A percentile compares a stretch with the other conserved stretches of the same genome.
These are phyloP conservation scores for Fonsecaea multimorphosa DNA, from an alignment of 2,329 filamentous ascomycete genomes.

Conservation along the genomic window DNA sequence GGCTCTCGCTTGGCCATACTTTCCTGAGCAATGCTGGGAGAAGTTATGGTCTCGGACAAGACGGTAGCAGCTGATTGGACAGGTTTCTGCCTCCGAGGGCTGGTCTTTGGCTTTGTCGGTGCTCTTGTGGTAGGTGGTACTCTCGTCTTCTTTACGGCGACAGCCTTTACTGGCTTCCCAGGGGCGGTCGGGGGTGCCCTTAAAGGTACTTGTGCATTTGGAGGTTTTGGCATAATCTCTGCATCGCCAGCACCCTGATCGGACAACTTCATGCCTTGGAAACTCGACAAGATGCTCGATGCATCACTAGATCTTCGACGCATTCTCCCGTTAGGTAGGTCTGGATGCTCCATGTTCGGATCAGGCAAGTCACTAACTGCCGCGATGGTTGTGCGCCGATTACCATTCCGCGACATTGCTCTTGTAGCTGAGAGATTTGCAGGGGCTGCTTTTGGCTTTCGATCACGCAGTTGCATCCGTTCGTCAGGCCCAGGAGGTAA, in stretches of 20 bases:
- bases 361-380: constrained; percentile 56
- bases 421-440: constrained; percentile 62
- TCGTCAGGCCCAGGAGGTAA: constrained; percentile 55
- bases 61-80: neutral
- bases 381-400: constrained; percentile 68
- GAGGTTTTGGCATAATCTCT: constrained; percentile 1
- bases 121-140: constrained; percentile 53
- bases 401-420: constrained; percentile 51
- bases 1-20: constrained; percentile 47
- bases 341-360: constrained; percentile 34
- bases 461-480: constrained; percentile 74
- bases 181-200: constrained; percentile 36
- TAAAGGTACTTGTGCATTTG: constrained; percentile 21
- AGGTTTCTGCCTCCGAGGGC: constrained; percentile 45
- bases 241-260: constrained; percentile 27
- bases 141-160: constrained; percentile 67
- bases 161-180: constrained; percentile 43
- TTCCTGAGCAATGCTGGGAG: constrained; percentile 3
- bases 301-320: constrained; percentile 44
- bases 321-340: constrained; percentile 27
- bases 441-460: constrained; percentile 60
- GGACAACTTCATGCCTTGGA: constrained; percentile 42
- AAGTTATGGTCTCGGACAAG: neutral
- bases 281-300: constrained; percentile 40
- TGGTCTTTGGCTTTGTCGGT: constrained; percentile 44